Conservation (phyloP, 192 early-diverging fungal genomes). For the Coemansia sp. region DNA sequence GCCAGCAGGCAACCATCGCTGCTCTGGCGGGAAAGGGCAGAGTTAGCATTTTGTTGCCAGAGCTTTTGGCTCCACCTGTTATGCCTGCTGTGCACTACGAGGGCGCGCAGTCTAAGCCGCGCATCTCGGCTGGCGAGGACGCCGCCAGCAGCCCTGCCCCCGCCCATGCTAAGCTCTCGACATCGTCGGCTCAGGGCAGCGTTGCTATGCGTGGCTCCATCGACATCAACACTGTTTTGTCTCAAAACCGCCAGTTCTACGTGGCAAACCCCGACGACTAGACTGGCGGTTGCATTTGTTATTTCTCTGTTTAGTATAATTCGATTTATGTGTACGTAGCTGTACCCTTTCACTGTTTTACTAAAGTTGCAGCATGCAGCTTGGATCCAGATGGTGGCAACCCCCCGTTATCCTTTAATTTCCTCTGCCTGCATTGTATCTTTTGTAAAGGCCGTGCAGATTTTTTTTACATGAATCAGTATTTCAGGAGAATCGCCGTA, state of each 20-base stretch:
- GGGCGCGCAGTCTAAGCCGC: not conserved
- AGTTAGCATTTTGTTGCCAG: not conserved
- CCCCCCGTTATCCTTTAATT: too few relatives aligned
- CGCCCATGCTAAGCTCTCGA: not conserved
- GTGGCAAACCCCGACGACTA: slow-evolving; percentile 44
- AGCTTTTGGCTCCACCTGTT: slow-evolving; percentile 2
- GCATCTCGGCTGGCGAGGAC: slow-evolving; percentile 2
- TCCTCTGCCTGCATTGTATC: too few relatives aligned
- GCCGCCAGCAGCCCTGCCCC: not conserved
- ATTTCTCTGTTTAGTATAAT: not conserved
- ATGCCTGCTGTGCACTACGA: slow-evolving; percentile 20
- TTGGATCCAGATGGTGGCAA: not conserved
- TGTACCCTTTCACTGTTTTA: not conserved
- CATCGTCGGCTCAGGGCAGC: not conserved
- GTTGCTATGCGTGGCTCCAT: slow-evolving; percentile 33
- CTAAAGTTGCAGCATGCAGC: not conserved
- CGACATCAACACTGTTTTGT: slow-evolving; percentile 33
- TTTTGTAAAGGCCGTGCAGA: too few relatives aligned
- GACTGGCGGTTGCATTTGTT: not conserved
- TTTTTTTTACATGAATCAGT: too few relatives aligned
- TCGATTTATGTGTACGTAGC: not conserved
- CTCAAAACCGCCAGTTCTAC: slow-evolving; percentile 37
- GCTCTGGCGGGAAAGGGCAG: not conserved
- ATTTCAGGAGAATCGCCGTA: too few relatives aligned
- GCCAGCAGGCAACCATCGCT: slow-evolving; percentile 6